phyloP scores from a whole-genome alignment of 1,284 basidiomycete species.

The Rhodotorula sp. region DNA sequence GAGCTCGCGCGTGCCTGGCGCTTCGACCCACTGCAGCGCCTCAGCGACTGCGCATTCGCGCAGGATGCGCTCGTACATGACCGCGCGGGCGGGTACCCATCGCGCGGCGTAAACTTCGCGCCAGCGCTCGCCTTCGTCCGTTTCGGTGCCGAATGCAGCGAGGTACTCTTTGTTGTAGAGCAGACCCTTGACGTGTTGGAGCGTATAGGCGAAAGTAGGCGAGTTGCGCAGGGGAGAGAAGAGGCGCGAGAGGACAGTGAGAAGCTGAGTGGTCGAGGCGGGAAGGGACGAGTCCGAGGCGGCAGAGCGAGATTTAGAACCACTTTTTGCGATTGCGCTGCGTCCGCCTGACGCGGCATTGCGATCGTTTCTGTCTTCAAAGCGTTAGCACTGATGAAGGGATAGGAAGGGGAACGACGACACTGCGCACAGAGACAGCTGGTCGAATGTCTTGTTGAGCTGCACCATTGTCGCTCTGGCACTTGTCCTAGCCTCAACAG shows the following conservation, averaged over 20 bases:
- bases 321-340: background rate
- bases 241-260: conserved; percentile 15
- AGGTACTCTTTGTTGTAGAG: conserved; percentile 40
- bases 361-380: background rate
- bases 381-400: background rate
- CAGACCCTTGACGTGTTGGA: conserved; percentile 38
- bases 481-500: background rate
- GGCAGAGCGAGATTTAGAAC: background rate
- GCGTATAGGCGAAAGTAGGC: conserved; percentile 18
- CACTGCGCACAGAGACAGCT: background rate
- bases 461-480: background rate
- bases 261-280: background rate
- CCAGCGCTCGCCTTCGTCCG: conserved; percentile 25
- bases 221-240: conserved; percentile 18
- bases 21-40: conserved; percentile 6
- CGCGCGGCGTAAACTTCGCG: conserved; percentile 34
- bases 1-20: background rate
- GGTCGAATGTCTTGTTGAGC: background rate
- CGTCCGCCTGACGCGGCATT: background rate
- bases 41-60: conserved; percentile 10
- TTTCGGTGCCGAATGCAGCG: conserved; percentile 32
- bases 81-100: conserved; percentile 30
- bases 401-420: background rate
- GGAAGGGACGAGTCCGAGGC: background rate
- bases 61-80: conserved; percentile 35